Base-by-base conservation (phyloP, 371 early-diverging fungal genomes). In the Mortierella sp. region DNA sequence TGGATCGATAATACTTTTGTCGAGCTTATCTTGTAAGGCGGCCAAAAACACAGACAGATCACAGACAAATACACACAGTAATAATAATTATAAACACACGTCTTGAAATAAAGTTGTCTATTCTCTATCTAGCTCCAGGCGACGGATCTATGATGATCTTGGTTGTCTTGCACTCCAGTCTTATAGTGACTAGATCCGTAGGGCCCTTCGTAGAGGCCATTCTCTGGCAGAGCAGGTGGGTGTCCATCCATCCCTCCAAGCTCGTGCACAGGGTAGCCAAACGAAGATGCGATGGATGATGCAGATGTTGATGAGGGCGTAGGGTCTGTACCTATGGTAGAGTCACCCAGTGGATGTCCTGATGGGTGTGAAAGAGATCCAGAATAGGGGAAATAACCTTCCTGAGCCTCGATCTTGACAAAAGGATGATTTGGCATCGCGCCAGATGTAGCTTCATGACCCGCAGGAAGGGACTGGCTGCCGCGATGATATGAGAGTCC, bases 1-100 rank as follows among this genome's bases (percentile, higher is more conserved):
- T 77, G 72, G 72, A 69, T 77, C 63, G 72, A 77, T 65, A 72
- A 66, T 26, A 72, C 72, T 10, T 77, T 77, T 32, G 66, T 77
- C 7, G 78, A 77, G 62, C 61, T 77, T 51, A 35, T 77, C 22
- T 51, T 77, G 29, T 68, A 56, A 59, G 22, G 29, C 2, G 17
- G 3, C 3, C 9, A 6, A 35, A 10, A 35, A 35, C 35, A 35
- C 3, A 6, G 10, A 35, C 35, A 35, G 35, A 35, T n/a, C n/a
- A n/a, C n/a, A n/a, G 35, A 10, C 35, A 35, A 35, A 3, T 6
- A 43, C 43, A 15, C 10, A n/a, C n/a, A n/a, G n/a, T n/a, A 7
- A 51, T 6, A 23, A 51, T 51, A 23, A 23, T 23, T 23, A 51
- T 51, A 51, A 51, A 51, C 51, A 13, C n/a, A n/a, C n/a, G n/a